Conservation (phyloP, 352 stramenopile species). For the Phytophthora idaei region DNA sequence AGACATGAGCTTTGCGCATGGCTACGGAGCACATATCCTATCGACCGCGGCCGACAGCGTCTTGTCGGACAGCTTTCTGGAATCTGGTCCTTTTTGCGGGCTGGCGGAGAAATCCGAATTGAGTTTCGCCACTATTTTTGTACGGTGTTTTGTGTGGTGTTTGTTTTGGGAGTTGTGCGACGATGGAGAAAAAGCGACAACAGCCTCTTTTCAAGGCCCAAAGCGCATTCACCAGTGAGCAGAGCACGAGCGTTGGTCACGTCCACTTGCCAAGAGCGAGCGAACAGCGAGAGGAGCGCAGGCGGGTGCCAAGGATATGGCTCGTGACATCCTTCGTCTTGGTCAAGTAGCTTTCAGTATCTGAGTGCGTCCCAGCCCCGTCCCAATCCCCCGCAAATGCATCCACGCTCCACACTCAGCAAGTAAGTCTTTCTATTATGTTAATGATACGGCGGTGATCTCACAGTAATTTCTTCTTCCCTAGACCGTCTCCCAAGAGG, state of each 20-base stretch:
- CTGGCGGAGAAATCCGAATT: conserved; percentile 29
- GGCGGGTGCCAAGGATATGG: conserved; percentile 37
- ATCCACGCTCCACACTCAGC: conserved; percentile 40
- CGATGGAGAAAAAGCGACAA: conserved; percentile 39
- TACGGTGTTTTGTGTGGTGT: conserved; percentile 28
- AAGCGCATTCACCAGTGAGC: conserved; percentile 38
- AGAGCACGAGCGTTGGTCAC: conserved; percentile 31
- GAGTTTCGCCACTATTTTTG: conserved; percentile 45
- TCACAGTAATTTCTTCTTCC: conserved; percentile 2
- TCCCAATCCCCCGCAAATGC: conserved; percentile 30
- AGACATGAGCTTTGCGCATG: neutral
- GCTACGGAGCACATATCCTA: neutral
- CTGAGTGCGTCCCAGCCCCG: conserved; percentile 16
- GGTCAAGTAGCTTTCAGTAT: conserved; percentile 36
- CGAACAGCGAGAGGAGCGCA: conserved; percentile 11
- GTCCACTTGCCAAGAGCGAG: conserved; percentile 11
- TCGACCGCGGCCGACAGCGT: neutral
- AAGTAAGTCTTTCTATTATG: conserved; percentile 28
- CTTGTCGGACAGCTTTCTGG: conserved; percentile 8
- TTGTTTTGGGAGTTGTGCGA: conserved; percentile 46
- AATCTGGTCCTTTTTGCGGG: conserved; percentile 1
- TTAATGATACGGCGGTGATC: neutral
- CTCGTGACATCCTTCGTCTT: conserved; percentile 33
- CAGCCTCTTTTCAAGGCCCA: conserved; percentile 32
- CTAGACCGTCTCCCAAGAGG: conserved; percentile 66